These are phyloP conservation scores for Phaeosphaeria sp. DNA, from an alignment of 2,329 filamentous ascomycete species.

Conservation along the genomic window DNA sequence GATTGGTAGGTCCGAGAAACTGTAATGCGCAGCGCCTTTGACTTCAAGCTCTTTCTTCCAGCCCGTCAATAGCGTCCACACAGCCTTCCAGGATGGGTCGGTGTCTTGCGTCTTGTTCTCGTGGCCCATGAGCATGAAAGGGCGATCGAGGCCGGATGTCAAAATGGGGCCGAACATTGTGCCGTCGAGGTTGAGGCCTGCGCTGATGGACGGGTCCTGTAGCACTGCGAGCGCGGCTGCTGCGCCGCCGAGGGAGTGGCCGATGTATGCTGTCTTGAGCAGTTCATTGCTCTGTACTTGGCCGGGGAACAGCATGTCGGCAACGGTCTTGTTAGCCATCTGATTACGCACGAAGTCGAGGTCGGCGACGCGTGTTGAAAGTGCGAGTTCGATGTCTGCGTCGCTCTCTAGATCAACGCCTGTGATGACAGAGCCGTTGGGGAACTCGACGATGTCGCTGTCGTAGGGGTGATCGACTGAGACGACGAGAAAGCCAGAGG, in stretches of 20 bases:
- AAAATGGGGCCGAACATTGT: conserved; percentile 33
- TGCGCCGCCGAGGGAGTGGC: conserved; percentile 49
- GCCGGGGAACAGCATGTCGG: conserved; percentile 13
- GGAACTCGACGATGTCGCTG: conserved; percentile 57
- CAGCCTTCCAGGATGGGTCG: conserved; percentile 33
- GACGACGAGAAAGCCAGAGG: conserved; percentile 56
- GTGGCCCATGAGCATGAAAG: conserved; percentile 35
- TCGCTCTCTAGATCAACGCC: conserved; percentile 34
- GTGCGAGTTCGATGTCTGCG: conserved; percentile 24
- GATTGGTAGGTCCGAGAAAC: conserved; percentile 35
- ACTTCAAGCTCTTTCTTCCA: conserved; percentile 40
- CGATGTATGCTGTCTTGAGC: conserved; percentile 26
- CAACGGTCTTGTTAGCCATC: conserved; percentile 17
- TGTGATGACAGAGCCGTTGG: conserved; percentile 46
- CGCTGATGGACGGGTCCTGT: conserved; percentile 23
- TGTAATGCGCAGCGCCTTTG: conserved; percentile 32
- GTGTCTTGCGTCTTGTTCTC: conserved; percentile 38
- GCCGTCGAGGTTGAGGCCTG: conserved; percentile 48
- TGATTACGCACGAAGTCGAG: conserved; percentile 29
- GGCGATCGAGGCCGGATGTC: conserved; percentile 16
- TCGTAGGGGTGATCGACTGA: conserved; percentile 61
- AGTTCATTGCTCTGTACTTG: conserved; percentile 4
- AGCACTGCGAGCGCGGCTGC: conserved; percentile 29
- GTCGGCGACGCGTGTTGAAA: conserved; percentile 30
- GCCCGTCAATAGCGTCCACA: conserved; percentile 27